Evolutionary conservation across 1,139 yeast genomes (phyloP).

Genomic region (Candida tropicalis): DNA sequence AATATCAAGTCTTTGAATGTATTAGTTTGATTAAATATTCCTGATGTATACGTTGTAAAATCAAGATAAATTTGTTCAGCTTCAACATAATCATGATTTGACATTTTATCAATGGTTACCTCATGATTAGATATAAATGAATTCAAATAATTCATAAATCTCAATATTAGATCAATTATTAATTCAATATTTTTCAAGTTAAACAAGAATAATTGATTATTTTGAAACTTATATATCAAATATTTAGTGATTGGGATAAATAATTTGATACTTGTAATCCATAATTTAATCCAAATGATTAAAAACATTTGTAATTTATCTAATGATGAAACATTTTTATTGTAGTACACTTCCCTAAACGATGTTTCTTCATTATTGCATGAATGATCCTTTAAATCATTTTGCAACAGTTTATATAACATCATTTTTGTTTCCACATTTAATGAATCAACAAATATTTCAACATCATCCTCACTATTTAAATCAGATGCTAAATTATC

Average conservation of each 20-base stretch:
- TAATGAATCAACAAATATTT: constrained; percentile 26
- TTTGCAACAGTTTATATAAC: constrained; percentile 23
- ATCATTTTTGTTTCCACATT: constrained; percentile 27
- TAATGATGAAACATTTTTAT: constrained; percentile 18
- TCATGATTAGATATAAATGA: constrained; percentile 22
- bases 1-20: constrained; percentile 1
- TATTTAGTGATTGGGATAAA: constrained; percentile 35
- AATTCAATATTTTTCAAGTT: constrained; percentile 38
- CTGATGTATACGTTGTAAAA: constrained; percentile 16
- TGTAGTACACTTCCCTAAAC: constrained; percentile 6
- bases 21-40: constrained; percentile 14
- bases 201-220: constrained; percentile 37
- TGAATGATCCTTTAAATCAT: constrained; percentile 19
- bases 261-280: constrained; percentile 28
- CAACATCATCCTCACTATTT: constrained; percentile 20
- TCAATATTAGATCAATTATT: constrained; percentile 30
- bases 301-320: constrained; percentile 35
- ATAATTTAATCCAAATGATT: constrained; percentile 32
- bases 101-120: constrained; percentile 15
- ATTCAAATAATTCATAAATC: constrained; percentile 29
- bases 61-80: constrained; percentile 17
- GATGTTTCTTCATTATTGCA: background rate
- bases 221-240: constrained; percentile 34
- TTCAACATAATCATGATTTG: constrained; percentile 17
- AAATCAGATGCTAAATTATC: constrained; percentile 14